Percentiles rank a stretch among this genome's conserved stretches.
Evolutionary conservation across 352 stramenopile species (phyloP).

Genomic region (Pythium sukuiense): DNA sequence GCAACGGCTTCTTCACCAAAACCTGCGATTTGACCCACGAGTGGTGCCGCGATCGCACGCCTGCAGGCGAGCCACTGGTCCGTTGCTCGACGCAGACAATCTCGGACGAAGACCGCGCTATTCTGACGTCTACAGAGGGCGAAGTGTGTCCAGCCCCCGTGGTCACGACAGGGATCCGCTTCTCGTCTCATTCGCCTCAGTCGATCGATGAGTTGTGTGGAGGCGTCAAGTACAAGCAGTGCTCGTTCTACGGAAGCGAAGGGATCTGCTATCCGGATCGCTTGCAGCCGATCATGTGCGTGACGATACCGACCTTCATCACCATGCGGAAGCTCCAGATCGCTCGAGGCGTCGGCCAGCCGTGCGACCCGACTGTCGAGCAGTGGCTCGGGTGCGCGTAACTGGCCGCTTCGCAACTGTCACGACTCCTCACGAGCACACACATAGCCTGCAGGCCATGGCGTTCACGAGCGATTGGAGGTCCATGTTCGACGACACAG

Average conservation of each 20-base stretch:
- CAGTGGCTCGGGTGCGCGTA: slow-evolving; percentile 17
- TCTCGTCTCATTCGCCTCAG: neutral
- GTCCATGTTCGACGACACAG: slow-evolving; percentile 30
- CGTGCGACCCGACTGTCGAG: slow-evolving; percentile 21
- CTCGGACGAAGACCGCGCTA: neutral
- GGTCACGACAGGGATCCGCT: neutral
- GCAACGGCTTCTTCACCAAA: slow-evolving; percentile 23
- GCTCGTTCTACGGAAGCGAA: neutral
- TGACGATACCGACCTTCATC: neutral
- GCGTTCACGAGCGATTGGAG: slow-evolving; percentile 36
- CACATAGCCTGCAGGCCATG: slow-evolving; percentile 1
- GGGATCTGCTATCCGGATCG: slow-evolving; percentile 22
- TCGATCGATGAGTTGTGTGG: slow-evolving; percentile 13
- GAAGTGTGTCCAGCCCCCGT: neutral
- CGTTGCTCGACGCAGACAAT: slow-evolving; percentile 7
- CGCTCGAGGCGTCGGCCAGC: slow-evolving; percentile 11
- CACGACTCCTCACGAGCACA: neutral
- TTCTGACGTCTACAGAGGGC: neutral
- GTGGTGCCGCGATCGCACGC: slow-evolving; percentile 12
- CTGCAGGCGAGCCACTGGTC: slow-evolving; percentile 6
- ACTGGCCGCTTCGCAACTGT: neutral
- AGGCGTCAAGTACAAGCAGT: slow-evolving; percentile 24
- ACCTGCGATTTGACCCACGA: slow-evolving; percentile 18
- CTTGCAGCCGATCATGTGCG: slow-evolving; percentile 17
- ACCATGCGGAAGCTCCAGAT: slow-evolving; percentile 17